Conservation (phyloP, 768 basidiomycete species). For the Boletus rex-veris region DNA sequence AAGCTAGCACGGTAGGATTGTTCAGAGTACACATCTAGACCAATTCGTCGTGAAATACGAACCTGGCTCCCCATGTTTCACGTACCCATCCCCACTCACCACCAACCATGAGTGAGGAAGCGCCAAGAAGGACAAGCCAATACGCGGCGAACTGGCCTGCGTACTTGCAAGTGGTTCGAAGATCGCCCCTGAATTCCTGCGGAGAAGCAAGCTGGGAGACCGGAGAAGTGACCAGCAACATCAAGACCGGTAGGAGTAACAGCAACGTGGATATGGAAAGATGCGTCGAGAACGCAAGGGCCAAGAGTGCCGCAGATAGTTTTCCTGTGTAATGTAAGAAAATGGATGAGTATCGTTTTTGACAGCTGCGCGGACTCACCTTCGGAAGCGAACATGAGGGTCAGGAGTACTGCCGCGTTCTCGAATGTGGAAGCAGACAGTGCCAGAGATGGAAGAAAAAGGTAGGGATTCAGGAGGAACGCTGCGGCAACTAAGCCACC, state of each 20-base stretch:
- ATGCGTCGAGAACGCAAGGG: constrained; percentile 69
- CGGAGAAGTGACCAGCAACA: constrained; percentile 61
- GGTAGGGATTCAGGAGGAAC: constrained; percentile 88
- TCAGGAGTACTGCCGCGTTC: constrained; percentile 63
- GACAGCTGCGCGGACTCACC: constrained; percentile 38
- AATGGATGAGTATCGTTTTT: not conserved
- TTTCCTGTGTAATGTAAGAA: constrained; percentile 43
- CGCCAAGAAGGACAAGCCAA: constrained; percentile 39
- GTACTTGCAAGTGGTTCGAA: constrained; percentile 26
- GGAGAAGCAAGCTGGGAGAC: constrained; percentile 70
- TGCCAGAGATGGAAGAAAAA: constrained; percentile 74
- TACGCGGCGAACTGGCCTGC: constrained; percentile 50
- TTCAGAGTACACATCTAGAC: not conserved
- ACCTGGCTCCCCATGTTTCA: constrained; percentile 88
- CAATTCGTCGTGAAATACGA: constrained; percentile 5
- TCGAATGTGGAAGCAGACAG: constrained; percentile 82
- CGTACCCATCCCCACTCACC: constrained; percentile 67
- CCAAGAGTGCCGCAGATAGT: constrained; percentile 52
- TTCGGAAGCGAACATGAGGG: constrained; percentile 67
- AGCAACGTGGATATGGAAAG: constrained; percentile 69
- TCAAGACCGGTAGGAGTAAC: constrained; percentile 59
- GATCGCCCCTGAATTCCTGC: constrained; percentile 23
- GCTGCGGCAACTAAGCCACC: constrained; percentile 53
- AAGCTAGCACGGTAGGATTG: constrained; percentile 44
- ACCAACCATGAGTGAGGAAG: constrained; percentile 52